Percentiles rank a stretch among this genome's conserved stretches.
Evolutionary conservation across 2,329 filamentous ascomycete species (phyloP).

Genomic region (Exophiala oligosperma): DNA sequence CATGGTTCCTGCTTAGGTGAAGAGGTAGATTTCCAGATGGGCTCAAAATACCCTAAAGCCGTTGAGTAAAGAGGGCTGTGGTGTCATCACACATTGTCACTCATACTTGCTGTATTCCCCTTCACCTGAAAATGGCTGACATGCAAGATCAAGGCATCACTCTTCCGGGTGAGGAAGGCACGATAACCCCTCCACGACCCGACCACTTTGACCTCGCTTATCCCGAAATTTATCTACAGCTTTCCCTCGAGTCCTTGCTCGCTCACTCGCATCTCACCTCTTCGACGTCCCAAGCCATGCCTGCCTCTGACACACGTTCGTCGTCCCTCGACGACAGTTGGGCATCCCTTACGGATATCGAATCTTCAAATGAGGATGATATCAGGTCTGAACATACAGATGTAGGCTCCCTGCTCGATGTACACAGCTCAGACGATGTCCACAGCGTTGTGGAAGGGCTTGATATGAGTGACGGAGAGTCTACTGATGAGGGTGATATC

Average conservation of each 20-base stretch:
- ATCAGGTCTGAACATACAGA: slow-evolving; percentile 46
- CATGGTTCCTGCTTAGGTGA: too few relatives aligned
- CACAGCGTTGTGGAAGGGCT: slow-evolving; percentile 44
- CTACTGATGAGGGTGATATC: slow-evolving; percentile 28
- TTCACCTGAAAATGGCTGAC: slow-evolving; percentile 13
- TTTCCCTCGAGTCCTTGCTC: slow-evolving; percentile 28
- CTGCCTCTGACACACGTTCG: slow-evolving; percentile 3
- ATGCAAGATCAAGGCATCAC: slow-evolving; percentile 1
- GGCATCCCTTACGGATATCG: slow-evolving; percentile 46
- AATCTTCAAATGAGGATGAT: slow-evolving; percentile 47
- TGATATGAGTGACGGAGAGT: slow-evolving; percentile 38
- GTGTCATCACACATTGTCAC: too few relatives aligned
- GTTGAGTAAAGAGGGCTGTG: neutral
- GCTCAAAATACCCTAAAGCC: neutral
- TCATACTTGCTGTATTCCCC: too few relatives aligned
- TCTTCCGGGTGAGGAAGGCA: neutral
- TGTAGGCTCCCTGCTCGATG: slow-evolving; percentile 44
- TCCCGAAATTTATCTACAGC: slow-evolving; percentile 18
- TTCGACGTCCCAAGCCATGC: slow-evolving; percentile 14
- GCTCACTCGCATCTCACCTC: slow-evolving; percentile 19
- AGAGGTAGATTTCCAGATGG: too few relatives aligned
- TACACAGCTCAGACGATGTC: slow-evolving; percentile 44
- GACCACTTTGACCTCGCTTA: slow-evolving; percentile 16
- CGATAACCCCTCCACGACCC: neutral
- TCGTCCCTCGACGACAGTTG: slow-evolving; percentile 47